Evolutionary conservation across 2,329 filamentous ascomycete genomes (phyloP), one percentile per base, ranked within the genome.

Genomic region (Torrubiellomyces zombiae): DNA sequence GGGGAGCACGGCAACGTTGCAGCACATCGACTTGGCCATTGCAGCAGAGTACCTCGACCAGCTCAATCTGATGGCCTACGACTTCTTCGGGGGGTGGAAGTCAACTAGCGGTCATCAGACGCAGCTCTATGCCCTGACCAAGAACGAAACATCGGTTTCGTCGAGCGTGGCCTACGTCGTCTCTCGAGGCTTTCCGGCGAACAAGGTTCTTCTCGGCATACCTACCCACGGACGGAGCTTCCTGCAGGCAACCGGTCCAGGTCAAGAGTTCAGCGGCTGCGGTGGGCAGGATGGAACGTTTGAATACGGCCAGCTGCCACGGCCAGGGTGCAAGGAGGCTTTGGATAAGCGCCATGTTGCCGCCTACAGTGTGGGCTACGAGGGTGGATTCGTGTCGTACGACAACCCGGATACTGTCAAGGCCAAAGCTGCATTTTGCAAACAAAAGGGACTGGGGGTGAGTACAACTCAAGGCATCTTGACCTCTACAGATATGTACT

Each of bases 41-140:
- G 67, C 73, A 8, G 62, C 73, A 24, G 53, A 65, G 22, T 72
- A 78, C 36, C 58, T 89, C 18, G 77, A 86, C 47, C 63, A 74
- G 33, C 54, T 89, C 45, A 86, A 86, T 45, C 53, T 89, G 18
- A 81, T 77, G 66, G 67, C 78, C 2, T 89, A 83, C 48, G 79
- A 89, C 47, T 79, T 85, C 41, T 71, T 66, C 14, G 78, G 79
- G 2, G 58, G 67, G 4, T 85, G 78, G 78, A 67, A 65, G 2
- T 44, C 56, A 16, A 63, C 63, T 29, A 68, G 67, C 22, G 79
- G 78, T 6, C 76, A 86, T 44, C 80, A 86, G 27, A 68, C 78
- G 4, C 78, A 83, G 43, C 64, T 89, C 2, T 79, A 73, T 41
- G 56, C 69, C 2, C 62, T 69, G 29, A 55, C 48, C 27, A 62